These are phyloP conservation scores for Rhynchospora breviuscula DNA, from an alignment of 176 grass and related monocot species.

Conservation along the genomic window DNA sequence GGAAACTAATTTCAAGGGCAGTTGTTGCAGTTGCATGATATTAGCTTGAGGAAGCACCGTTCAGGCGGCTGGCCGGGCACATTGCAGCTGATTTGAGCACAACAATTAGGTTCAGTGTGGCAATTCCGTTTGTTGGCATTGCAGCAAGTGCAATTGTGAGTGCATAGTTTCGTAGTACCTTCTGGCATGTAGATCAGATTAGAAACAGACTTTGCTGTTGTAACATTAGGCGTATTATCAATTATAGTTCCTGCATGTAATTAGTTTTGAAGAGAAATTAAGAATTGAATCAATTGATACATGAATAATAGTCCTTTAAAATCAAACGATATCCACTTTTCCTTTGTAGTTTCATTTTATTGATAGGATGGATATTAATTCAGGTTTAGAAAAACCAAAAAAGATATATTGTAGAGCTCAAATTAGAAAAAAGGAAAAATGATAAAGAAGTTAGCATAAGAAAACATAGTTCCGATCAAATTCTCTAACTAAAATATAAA, in stretches of 20 bases:
- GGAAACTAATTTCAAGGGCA: not conserved
- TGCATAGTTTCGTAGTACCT: not conserved
- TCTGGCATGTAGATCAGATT: not conserved
- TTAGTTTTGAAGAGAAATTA: not conserved
- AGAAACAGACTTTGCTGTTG: not conserved
- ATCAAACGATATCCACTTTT: not conserved
- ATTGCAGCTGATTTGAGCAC: not conserved
- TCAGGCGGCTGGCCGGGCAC: not conserved
- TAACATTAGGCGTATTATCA: not conserved
- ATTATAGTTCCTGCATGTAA: not conserved
- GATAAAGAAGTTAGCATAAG: not conserved
- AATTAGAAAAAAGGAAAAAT: not conserved
- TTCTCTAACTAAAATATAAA: not conserved
- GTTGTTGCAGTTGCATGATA: not conserved
- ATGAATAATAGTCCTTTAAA: not conserved
- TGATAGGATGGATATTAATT: not conserved
- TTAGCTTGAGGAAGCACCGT: not conserved
- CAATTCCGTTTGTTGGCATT: not conserved
- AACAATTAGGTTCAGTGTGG: not conserved
- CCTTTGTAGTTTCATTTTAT: not conserved
- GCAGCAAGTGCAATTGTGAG: not conserved
- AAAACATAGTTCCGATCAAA: not conserved
- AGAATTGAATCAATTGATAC: not conserved
- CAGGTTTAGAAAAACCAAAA: not conserved
- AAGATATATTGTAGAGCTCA: not conserved